Evolutionary conservation across 176 grass and related monocot species (phyloP), one percentile per base, ranked within the genome.

Genomic region (Elymus sibiricus): DNA sequence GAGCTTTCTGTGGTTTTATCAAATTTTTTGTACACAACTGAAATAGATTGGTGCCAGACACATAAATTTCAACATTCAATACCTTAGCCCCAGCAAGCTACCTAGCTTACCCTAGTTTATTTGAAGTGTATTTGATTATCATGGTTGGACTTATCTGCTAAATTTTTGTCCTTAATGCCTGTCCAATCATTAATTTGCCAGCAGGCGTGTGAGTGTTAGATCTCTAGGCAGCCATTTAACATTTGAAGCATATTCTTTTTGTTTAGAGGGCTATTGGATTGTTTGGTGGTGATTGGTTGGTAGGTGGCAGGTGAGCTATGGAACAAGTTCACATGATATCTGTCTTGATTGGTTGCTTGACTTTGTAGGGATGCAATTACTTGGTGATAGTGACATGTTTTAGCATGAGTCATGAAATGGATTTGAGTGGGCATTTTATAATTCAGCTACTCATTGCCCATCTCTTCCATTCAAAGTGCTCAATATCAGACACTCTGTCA

Each of bases 311-410:
- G 47, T 79, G n/a, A 66, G 32, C 78, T 61, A 38, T 79, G 79
- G 68, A 70, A 79, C 16, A 83, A 27, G 24, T 19, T 89, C 11
- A 46, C 7, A 12, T 5, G 82, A 79, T 61, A 25, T 39, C 61
- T 91, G 79, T 68, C 76, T 76, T 56, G 76, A 22, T 83, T 79
- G 40, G 68, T 70, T 83, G 22, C 14, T 55, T 73, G 65, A 79
- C 42, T 70, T 81, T 73, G 44, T 56, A 59, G 17, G 14, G 14
- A 47, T 65, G 32, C 27, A 84, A 78, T 24, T 80, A 13, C 40
- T 15, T 70, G 22, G 25, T 59, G 64, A 46, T 13, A 21, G 46
- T 73, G 76, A 76, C 59, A 28, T 38, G 24, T 68, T 16, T 83
- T 66, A 59, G 46, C 64, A 44, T 12, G 56, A 79, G 11, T 38